Evolutionary conservation across 768 basidiomycete genomes (phyloP).

Genomic region (Suillus decipiens): DNA sequence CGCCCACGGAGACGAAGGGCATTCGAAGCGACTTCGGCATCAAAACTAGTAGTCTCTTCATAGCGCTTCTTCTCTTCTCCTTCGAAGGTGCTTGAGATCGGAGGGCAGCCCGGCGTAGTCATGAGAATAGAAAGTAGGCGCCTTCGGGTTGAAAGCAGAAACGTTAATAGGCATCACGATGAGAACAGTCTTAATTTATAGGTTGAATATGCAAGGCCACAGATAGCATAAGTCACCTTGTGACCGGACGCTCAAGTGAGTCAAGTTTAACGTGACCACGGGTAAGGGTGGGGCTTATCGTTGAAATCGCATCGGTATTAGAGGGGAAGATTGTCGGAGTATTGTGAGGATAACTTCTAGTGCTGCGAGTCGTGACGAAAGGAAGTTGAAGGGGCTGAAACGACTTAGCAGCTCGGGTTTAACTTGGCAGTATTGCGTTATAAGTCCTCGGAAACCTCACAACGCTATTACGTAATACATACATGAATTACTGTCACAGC

Average conservation of each 20-base stretch:
- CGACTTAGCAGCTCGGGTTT: too few relatives aligned
- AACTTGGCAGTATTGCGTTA: too few relatives aligned
- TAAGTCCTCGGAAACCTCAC: too few relatives aligned
- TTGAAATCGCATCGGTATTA: neutral
- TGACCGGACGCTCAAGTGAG: neutral
- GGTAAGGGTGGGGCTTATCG: neutral
- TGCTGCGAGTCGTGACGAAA: neutral
- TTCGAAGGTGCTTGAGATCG: neutral
- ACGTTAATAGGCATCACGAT: neutral
- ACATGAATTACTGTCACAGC: too few relatives aligned
- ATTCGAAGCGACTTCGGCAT: conserved; percentile 36
- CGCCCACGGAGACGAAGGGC: conserved; percentile 42
- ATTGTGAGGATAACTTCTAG: neutral
- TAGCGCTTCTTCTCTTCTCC: conserved; percentile 12
- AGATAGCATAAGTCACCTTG: neutral
- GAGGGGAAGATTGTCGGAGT: neutral
- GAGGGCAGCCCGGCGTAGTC: neutral
- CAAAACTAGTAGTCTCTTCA: conserved; percentile 31
- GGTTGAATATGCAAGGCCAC: neutral
- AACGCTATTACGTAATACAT: too few relatives aligned
- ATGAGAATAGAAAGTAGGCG: neutral
- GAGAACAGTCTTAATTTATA: neutral
- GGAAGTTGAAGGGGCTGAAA: neutral
- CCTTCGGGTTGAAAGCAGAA: neutral
- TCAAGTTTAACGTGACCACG: neutral